phyloP scores from a whole-genome alignment of 1,284 basidiomycete species.

The Bjerkandera adusta region DNA sequence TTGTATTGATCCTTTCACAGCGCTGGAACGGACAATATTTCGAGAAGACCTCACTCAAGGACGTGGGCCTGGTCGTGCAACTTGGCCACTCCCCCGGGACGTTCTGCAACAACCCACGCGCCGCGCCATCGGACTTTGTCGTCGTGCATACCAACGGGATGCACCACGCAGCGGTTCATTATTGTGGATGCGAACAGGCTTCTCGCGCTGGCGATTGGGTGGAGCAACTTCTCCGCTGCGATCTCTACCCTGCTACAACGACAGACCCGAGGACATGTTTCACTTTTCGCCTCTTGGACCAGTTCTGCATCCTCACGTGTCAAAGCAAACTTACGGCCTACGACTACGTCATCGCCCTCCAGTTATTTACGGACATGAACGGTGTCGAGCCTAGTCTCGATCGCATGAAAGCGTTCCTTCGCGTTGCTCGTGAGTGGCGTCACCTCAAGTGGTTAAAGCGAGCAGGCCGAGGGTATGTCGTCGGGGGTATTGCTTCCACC shows the following conservation, averaged over 20 bases:
- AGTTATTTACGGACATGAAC: background rate
- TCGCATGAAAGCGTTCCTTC: constrained; percentile 13
- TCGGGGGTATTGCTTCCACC: constrained; percentile 15
- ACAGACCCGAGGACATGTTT: background rate
- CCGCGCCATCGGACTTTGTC: too few species aligned
- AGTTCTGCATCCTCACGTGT: background rate
- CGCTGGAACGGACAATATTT: constrained; percentile 6
- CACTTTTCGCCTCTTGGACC: background rate
- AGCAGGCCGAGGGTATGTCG: constrained; percentile 19
- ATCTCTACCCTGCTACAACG: background rate
- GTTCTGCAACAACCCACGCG: background rate
- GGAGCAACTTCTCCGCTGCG: background rate
- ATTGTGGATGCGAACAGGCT: background rate
- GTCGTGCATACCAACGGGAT: background rate
- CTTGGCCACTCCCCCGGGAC: constrained; percentile 4
- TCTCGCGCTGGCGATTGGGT: background rate
- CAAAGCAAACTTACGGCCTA: background rate
- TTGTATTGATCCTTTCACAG: too few species aligned
- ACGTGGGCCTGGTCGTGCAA: constrained; percentile 11
- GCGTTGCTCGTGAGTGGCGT: constrained; percentile 18
- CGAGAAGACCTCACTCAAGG: background rate
- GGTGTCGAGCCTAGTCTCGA: background rate
- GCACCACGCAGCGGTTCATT: background rate
- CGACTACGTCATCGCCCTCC: background rate
- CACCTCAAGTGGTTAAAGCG: constrained; percentile 22